phyloP scores from a whole-genome alignment of 2,329 filamentous ascomycete species.

The Epichloe baconii region DNA sequence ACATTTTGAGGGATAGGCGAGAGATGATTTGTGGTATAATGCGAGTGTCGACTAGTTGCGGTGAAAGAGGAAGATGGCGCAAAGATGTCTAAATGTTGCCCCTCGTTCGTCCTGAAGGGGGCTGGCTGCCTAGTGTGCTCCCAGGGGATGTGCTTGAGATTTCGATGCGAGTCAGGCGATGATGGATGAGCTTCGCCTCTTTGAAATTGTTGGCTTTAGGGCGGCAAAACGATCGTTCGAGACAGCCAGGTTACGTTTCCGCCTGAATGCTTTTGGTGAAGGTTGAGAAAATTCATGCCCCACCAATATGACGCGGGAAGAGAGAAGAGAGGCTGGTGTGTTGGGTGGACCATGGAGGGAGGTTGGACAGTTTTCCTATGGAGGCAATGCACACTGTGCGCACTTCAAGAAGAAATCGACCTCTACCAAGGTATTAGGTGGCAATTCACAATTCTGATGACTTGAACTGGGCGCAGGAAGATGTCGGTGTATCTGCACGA shows the following conservation, averaged over 20 bases:
- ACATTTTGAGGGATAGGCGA: constrained; percentile 42
- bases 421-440: not conserved
- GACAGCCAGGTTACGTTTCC: constrained; percentile 4
- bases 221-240: constrained; percentile 1
- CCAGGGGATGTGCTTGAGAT: not conserved
- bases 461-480: not conserved
- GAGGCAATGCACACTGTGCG: not conserved
- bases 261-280: constrained; percentile 10
- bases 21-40: not conserved
- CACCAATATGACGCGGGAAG: constrained; percentile 24
- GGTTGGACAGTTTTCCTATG: constrained; percentile 7
- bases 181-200: not conserved
- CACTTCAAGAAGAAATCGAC: not conserved
- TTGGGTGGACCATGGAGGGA: not conserved
- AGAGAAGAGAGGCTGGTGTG: constrained; percentile 8
- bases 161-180: not conserved
- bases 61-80: not conserved
- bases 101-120: constrained; percentile 1
- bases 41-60: not conserved
- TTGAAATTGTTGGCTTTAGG: not conserved
- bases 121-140: not conserved
- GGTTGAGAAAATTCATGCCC: constrained; percentile 28
- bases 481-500: not conserved
- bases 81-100: not conserved
- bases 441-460: not conserved